Conservation (phyloP, 306 rosid genomes). For the Acacia melanoxylon region DNA sequence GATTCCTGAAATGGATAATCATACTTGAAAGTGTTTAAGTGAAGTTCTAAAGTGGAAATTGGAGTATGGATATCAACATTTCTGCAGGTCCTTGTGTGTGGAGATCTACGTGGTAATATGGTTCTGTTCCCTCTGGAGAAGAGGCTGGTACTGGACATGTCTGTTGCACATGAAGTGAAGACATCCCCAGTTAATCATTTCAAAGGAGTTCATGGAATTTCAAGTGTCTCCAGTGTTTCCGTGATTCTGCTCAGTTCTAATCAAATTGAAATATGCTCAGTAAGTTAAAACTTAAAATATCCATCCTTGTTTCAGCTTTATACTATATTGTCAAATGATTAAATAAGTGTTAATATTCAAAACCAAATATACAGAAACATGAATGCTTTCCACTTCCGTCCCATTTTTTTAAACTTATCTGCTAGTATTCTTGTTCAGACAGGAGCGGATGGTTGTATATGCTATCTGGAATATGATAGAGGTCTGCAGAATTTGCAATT, state of each 20-base stretch:
- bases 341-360: slow-evolving; percentile 18
- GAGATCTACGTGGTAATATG: slow-evolving; percentile 94
- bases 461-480: slow-evolving; percentile 75
- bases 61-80: slow-evolving; percentile 11
- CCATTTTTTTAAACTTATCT: slow-evolving; percentile 5
- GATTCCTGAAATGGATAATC: slow-evolving; percentile 19
- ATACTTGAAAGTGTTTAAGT: neutral
- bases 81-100: slow-evolving; percentile 82
- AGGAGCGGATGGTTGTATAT: slow-evolving; percentile 96
- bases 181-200: slow-evolving; percentile 59
- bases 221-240: slow-evolving; percentile 75
- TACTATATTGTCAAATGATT: neutral
- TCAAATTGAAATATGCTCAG: slow-evolving; percentile 77
- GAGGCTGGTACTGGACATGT: slow-evolving; percentile 40
- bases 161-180: slow-evolving; percentile 45
- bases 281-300: slow-evolving; percentile 40
- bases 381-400: slow-evolving; percentile 13
- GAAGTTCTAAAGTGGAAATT: neutral
- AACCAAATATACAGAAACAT: neutral
- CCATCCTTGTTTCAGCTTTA: slow-evolving; percentile 30
- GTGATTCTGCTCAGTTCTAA: slow-evolving; percentile 41
- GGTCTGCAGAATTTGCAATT: slow-evolving; percentile 69
- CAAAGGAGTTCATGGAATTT: slow-evolving; percentile 96
- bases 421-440: slow-evolving; percentile 60
- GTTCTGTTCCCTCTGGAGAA: slow-evolving; percentile 69